Base-by-base conservation (phyloP, 805 yeast genomes). In the Yarrowia hollandica region DNA sequence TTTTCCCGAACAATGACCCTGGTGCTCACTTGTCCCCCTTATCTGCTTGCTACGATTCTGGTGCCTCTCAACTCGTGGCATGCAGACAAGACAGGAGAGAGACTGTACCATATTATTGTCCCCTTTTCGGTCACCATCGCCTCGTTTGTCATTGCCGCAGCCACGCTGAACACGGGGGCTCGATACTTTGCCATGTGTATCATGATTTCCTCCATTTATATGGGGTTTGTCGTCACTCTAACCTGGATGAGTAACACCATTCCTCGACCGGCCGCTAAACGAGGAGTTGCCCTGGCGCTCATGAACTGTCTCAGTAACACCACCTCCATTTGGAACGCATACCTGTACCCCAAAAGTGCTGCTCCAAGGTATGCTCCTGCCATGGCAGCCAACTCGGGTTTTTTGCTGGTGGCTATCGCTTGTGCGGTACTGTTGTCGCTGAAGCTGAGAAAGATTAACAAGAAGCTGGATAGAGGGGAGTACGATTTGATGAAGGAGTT, bases 11-110 rank as follows among this genome's bases (percentile, higher is more conserved):
- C 80, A 28, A 73, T 77, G 48, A 81, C 86, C 2, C 74, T 82
- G 50, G 78, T 80, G 64, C 72, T 83, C 60, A 81, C 86, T 8
- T 84, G 80, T 18, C 86, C 85, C 18, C 85, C 85, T 11, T 82
- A 81, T 66, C 66, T 78, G 41, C 64, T 80, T 54, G 82, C 83
- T 0, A 83, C 79, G 4, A 68, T 78, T 15, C 69, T 75, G 5
- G 80, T 85, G 0, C 80, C 75, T 64, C 52, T 79, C 10, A 78
- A 82, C 79, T 79, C 85, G 3, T 71, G 77, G 61, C 82, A 80
- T 68, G 82, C 85, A 4, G 84, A 80, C 64, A 75, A 74, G 59
- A 76, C 81, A 0, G 82, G 82, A n/a, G 86, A 82, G 64, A 71
- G 84, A 64, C 79, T 75, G 66, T 77, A 71, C 68, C 85, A 81